These are phyloP conservation scores for Adansonia madagascariensis DNA, from an alignment of 441 rosid species.

Conservation along the genomic window DNA sequence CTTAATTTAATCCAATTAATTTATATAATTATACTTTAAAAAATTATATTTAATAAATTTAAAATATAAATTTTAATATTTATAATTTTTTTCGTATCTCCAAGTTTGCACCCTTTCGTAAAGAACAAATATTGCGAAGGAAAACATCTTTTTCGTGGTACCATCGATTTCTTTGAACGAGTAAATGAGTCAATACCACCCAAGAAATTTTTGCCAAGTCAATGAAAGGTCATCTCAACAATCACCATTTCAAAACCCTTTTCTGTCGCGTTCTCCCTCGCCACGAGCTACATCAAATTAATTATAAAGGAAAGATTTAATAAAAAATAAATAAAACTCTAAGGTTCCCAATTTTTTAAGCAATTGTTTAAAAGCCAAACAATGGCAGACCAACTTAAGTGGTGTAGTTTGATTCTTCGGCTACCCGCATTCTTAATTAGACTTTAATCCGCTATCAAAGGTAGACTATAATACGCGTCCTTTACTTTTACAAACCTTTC, in stretches of 20 bases:
- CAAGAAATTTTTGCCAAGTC: conserved; percentile 33
- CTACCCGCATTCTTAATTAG: conserved; percentile 45
- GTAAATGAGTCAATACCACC: conserved; percentile 42
- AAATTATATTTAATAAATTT: too few relatives aligned
- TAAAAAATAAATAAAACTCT: background rate
- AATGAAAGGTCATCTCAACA: conserved; percentile 36
- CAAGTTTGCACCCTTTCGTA: too few relatives aligned
- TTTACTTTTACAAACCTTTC: conserved; percentile 6
- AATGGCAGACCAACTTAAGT: conserved; percentile 73
- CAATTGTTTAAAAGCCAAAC: conserved; percentile 32
- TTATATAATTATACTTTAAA: too few relatives aligned
- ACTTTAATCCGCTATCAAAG: conserved; percentile 18
- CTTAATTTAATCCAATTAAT: too few relatives aligned
- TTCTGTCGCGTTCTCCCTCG: too few relatives aligned
- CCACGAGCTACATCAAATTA: background rate
- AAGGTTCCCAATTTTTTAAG: background rate
- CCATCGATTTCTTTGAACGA: conserved; percentile 30
- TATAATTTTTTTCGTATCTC: too few relatives aligned
- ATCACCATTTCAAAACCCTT: background rate
- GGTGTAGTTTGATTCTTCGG: conserved; percentile 42
- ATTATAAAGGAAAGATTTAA: background rate
- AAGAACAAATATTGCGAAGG: conserved; percentile 20
- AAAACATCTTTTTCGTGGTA: background rate
- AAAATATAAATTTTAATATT: too few relatives aligned
- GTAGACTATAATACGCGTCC: conserved; percentile 19